Conservation (phyloP, 2,329 filamentous ascomycete species). For the Sporothrix brasiliensis region DNA sequence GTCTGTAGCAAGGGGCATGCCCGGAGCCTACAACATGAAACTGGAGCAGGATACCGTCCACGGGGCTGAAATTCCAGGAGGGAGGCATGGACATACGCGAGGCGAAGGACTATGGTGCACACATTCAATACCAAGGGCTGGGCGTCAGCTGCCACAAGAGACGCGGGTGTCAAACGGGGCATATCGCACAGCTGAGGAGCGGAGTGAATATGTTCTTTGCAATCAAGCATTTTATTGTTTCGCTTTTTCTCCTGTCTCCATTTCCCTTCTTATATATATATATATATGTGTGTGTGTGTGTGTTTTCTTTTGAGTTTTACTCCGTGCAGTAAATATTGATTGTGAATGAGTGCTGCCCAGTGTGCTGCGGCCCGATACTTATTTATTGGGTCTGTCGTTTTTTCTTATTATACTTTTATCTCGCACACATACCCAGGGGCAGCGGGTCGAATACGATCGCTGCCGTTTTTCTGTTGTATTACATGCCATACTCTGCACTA, state of each 20-base stretch:
- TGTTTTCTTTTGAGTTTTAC: not conserved
- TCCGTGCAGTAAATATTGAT: too few species aligned
- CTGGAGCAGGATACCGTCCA: not conserved
- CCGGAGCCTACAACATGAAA: not conserved
- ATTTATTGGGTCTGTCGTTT: not conserved
- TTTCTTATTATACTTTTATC: not conserved
- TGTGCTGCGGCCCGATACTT: not conserved
- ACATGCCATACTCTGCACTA: not conserved
- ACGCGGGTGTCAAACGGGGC: not conserved
- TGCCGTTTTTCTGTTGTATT: not conserved
- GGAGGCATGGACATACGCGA: not conserved
- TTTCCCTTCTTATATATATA: not conserved
- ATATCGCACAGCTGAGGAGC: not conserved
- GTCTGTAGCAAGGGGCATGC: not conserved
- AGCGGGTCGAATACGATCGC: not conserved
- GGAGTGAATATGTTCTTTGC: not conserved
- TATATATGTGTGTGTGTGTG: not conserved
- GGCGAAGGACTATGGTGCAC: not conserved
- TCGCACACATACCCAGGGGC: not conserved
- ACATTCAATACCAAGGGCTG: conserved; percentile 4
- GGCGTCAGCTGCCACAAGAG: conserved; percentile 3
- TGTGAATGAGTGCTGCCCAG: not conserved
- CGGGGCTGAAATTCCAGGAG: conserved; percentile 6
- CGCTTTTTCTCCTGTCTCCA: too few species aligned
- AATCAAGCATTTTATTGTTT: not conserved